Base-by-base conservation (phyloP, 768 basidiomycete genomes). In the Pleurotus citrinopileatus region DNA sequence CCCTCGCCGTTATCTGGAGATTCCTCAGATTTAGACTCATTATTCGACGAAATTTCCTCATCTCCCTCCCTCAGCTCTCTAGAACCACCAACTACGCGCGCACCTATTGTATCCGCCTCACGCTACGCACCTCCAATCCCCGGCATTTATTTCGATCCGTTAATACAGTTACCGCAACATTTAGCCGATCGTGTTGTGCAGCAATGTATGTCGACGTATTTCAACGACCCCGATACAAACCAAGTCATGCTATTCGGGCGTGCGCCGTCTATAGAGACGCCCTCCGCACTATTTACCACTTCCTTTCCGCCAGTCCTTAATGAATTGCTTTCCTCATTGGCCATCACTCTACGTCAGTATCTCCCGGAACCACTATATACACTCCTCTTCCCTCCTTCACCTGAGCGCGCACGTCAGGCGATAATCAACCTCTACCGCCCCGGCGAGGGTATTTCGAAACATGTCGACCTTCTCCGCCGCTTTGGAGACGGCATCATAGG, bases 401-500 rank as follows among this genome's bases (percentile, higher is more conserved):
- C 76, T 26, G 66, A 69, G 22, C 64, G 61, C 40, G 86, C 90
- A 0, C 78, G 92, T 23, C 94, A 98, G 64, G 90, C 84, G 1
- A 98, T 98, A 53, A 60, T 98, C 50, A 98, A 98, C 65, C 73
- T 94, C 1, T 98, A 98, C 66, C 72, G 73, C 19, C 91, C 94
- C 0, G 95, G 95, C 5, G 84, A 94, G 65, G 95, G 95, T 9
- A 98, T 98, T 59, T 74, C 84, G 0, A 80, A 91, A 0, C 95
- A 98, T 60, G 80, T 98, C 38, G 95, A 98, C 64, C 75, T 98
- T 20, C 78, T 91, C 2, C 71, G 76, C 23, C 82, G 95, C 12
- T 98, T 89, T 63, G 92, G 82, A 5, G 91, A 96, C 64, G 94
- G 91, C 1, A 95, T 98, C 50, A 74, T 98, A 20, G 92, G 92